A percentile compares a stretch with the other conserved stretches of the same genome.
Evolutionary conservation across 306 rosid species (phyloP).

Genomic region (Lathyrus tuberosus): DNA sequence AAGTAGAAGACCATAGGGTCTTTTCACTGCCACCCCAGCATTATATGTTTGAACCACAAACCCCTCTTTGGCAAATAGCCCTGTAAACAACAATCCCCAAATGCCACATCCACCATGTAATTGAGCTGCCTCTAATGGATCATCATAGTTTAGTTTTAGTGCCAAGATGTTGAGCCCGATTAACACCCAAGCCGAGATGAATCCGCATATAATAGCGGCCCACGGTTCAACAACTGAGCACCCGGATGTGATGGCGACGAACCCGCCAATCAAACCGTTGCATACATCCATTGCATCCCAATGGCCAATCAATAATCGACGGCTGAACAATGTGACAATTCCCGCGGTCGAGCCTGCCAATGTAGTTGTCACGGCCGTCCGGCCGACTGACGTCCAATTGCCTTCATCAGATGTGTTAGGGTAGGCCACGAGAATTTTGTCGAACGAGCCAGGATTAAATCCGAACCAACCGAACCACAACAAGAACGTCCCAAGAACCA

Average conservation of each 20-base stretch:
- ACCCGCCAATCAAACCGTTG: conserved; percentile 78
- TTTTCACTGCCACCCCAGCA: conserved; percentile 35
- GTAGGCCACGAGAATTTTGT: conserved; percentile 55
- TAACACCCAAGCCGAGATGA: conserved; percentile 63
- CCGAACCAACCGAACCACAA: conserved; percentile 89
- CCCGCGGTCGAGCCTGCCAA: conserved; percentile 64
- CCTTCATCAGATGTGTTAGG: conserved; percentile 44
- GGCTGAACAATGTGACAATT: conserved; percentile 58
- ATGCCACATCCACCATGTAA: conserved; percentile 78
- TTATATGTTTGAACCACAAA: conserved; percentile 58
- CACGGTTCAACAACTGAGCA: conserved; percentile 81
- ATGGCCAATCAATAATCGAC: conserved; percentile 59
- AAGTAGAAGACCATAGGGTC: conserved; percentile 67
- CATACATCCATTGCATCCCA: conserved; percentile 76
- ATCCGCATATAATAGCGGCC: conserved; percentile 73
- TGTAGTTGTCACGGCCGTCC: conserved; percentile 58
- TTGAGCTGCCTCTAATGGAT: conserved; percentile 77
- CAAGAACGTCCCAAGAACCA: conserved; percentile 69
- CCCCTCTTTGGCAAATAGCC: conserved; percentile 71
- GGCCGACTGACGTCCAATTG: conserved; percentile 63
- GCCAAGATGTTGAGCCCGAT: conserved; percentile 69
- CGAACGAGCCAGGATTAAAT: conserved; percentile 69
- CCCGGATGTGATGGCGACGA: conserved; percentile 79
- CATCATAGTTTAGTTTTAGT: conserved; percentile 60
- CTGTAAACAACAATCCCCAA: conserved; percentile 80